Conservation (phyloP, 305 asterid genomes). For the Galium porrigens region DNA sequence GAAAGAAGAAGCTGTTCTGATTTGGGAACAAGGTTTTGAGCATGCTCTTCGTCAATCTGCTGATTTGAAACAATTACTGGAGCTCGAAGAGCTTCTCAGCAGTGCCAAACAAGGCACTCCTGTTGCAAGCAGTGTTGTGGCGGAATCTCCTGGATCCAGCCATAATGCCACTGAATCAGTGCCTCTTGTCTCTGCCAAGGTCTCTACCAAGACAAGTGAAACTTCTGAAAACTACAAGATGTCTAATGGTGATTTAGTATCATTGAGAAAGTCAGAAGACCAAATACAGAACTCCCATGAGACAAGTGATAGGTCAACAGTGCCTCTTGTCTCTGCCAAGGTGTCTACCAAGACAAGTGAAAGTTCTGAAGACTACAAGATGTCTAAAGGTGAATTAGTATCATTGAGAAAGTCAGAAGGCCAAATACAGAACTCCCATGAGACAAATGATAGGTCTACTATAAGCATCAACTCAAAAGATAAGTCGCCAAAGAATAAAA, state of each 20-base stretch:
- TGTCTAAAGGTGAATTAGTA: constrained; percentile 35
- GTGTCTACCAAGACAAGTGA: constrained; percentile 34
- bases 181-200: constrained; percentile 27
- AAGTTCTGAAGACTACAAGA: constrained; percentile 25
- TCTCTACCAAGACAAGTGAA: constrained; percentile 32
- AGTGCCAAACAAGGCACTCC: constrained; percentile 37
- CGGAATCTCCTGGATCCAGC: constrained; percentile 33
- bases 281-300: constrained; percentile 25
- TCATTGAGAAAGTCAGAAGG: constrained; percentile 26
- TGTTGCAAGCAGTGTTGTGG: constrained; percentile 18
- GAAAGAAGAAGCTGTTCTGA: constrained; percentile 62
- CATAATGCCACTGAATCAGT: constrained; percentile 27
- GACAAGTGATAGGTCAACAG: constrained; percentile 15
- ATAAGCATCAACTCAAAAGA: constrained; percentile 13
- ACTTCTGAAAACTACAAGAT: constrained; percentile 24
- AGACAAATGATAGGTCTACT: constrained; percentile 22
- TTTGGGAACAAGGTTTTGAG: constrained; percentile 82
- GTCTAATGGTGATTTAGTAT: constrained; percentile 35
- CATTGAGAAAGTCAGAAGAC: constrained; percentile 26
- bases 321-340: constrained; percentile 25
- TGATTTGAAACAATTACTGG: constrained; percentile 70
- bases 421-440: constrained; percentile 26
- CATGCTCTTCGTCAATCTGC: constrained; percentile 66
- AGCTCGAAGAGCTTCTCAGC: constrained; percentile 69
- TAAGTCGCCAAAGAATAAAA: constrained; percentile 12